Evolutionary conservation across 352 stramenopile genomes (phyloP), one percentile per base, ranked within the genome.

Genomic region (Pythium biforme): DNA sequence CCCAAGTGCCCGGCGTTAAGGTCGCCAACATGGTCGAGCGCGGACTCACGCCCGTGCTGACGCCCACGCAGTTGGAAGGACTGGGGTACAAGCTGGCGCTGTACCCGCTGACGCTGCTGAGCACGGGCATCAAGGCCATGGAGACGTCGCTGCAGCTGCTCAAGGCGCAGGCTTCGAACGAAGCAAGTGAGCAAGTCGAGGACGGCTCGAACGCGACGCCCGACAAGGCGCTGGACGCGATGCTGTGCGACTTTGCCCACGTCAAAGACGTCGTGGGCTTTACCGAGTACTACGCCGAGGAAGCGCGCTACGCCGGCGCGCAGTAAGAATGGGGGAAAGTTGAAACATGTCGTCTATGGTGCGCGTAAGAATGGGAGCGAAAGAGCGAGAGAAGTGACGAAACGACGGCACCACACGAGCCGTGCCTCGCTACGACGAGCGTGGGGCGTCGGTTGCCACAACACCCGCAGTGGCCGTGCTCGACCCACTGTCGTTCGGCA

Each of bases 1-100:
- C 70, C 26, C 63, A 89, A 40, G 94, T 99, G 4, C 76, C 83
- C 0, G 95, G 95, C 27, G 76, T 89, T 9, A 98, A 98, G 76
- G 79, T 98, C 48, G 92, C 92, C 37, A 98, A 98, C 67, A 97
- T 98, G 94, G 80, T 98, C 27, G 93, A 98, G 73, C 92, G 91
- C 22, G 96, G 96, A 6, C 81, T 91, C 48, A 98, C 94, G n/a
- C 96, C 94, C 6, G 86, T 98, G 14, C 66, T 98, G 33, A 69
- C 88, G 34, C 83, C 93, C 0, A 66, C 79, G 58, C 66, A 97
- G 62, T 76, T 99, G n/a, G 74, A 88, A 50, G 55, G 84, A 58
- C 96, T 99, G 62, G 93, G 96, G 31, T 99, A 97, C 71, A 97
- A 84, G 27, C 88, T 98, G 64, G 94, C 88, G 15, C 86, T 88